A percentile compares a stretch with the other conserved stretches of the same genome.
Conservation (phyloP, 2,329 filamentous ascomycete species). For the Fusarium sp. region DNA sequence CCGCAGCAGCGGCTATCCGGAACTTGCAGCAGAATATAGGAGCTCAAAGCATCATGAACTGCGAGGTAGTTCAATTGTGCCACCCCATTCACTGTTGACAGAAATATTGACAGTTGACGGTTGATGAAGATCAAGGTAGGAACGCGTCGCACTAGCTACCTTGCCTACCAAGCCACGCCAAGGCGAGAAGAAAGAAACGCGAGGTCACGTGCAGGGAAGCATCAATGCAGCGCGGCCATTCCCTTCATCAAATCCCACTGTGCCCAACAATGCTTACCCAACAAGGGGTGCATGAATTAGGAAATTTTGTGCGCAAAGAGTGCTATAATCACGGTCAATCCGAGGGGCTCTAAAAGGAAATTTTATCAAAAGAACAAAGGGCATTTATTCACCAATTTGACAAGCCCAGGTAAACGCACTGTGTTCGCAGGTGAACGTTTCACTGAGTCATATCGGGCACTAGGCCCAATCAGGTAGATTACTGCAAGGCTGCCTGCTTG, state of each 20-base stretch:
- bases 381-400: background rate
- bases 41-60: conserved; percentile 20
- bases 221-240: background rate
- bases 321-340: background rate
- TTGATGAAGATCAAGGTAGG: background rate
- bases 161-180: conserved; percentile 1
- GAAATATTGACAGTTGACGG: background rate
- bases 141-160: conserved; percentile 18
- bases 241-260: background rate
- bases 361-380: background rate
- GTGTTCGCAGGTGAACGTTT: conserved; percentile 5
- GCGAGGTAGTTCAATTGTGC: background rate
- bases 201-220: conserved; percentile 35
- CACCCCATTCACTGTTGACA: background rate
- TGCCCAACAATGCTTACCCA: conserved; percentile 3
- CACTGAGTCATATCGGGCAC: conserved; percentile 4
- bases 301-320: background rate
- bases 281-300: background rate
- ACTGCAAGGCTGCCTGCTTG: conserved; percentile 27
- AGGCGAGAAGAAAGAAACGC: conserved; percentile 35
- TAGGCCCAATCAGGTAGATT: conserved; percentile 24
- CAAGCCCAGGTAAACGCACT: conserved; percentile 26
- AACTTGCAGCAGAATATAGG: background rate
- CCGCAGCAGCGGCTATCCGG: background rate
- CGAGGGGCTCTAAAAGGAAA: background rate